Evolutionary conservation across 2,329 filamentous ascomycete species (phyloP).

Genomic region (Penicillium sp.): DNA sequence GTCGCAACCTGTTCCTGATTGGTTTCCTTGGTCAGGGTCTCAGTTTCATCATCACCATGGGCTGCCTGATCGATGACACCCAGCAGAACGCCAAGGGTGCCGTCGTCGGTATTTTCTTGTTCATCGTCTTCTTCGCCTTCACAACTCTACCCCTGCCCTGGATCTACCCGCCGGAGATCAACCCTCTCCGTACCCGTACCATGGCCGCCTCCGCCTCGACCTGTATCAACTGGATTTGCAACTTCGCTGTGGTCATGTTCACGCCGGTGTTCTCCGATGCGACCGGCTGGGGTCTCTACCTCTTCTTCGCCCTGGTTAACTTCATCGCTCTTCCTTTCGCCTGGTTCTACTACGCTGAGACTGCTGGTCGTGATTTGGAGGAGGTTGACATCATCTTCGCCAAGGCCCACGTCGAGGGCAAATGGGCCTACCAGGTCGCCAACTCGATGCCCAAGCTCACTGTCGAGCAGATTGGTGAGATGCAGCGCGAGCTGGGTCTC

Average conservation of each 20-base stretch:
- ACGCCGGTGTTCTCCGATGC: slow-evolving; percentile 38
- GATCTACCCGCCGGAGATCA: slow-evolving; percentile 34
- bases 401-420: slow-evolving; percentile 22
- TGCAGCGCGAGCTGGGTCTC: slow-evolving; percentile 26
- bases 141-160: slow-evolving; percentile 34
- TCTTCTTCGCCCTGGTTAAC: slow-evolving; percentile 42
- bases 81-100: slow-evolving; percentile 33
- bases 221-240: slow-evolving; percentile 54
- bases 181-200: slow-evolving; percentile 53
- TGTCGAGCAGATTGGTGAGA: slow-evolving; percentile 25
- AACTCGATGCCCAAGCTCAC: slow-evolving; percentile 31
- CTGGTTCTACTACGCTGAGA: slow-evolving; percentile 53
- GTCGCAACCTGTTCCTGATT: slow-evolving; percentile 9
- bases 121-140: slow-evolving; percentile 65
- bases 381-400: slow-evolving; percentile 23
- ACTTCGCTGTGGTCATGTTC: slow-evolving; percentile 53
- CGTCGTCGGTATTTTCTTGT: slow-evolving; percentile 62
- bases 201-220: slow-evolving; percentile 53
- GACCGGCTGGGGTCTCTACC: slow-evolving; percentile 40
- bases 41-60: slow-evolving; percentile 35
- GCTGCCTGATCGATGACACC: slow-evolving; percentile 30
- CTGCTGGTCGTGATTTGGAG: slow-evolving; percentile 43
- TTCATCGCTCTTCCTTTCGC: slow-evolving; percentile 47
- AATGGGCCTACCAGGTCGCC: slow-evolving; percentile 28
- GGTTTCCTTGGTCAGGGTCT: slow-evolving; percentile 29